A percentile compares a stretch with the other conserved stretches of the same genome.
Evolutionary conservation across 352 stramenopile genomes (phyloP).

Genomic region (Halophytophthora polymorphica): DNA sequence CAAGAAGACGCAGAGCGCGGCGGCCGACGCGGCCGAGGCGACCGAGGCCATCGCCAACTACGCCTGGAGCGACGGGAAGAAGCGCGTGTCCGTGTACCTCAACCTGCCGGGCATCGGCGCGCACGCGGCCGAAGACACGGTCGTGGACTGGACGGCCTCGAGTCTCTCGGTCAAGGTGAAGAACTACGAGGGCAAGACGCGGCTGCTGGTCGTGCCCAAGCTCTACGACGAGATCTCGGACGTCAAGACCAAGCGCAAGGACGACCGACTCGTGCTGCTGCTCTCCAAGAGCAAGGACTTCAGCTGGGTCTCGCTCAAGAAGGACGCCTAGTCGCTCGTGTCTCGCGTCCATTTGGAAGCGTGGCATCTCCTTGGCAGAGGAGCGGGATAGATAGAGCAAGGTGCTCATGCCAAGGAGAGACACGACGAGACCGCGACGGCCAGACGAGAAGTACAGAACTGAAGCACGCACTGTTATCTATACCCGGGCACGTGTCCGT

Average conservation of each 20-base stretch:
- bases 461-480: background rate
- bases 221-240: slow-evolving; percentile 83
- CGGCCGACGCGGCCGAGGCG: slow-evolving; percentile 30
- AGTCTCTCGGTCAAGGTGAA: slow-evolving; percentile 59
- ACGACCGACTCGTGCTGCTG: slow-evolving; percentile 75
- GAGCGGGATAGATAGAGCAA: background rate
- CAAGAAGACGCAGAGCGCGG: slow-evolving; percentile 36
- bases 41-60: slow-evolving; percentile 71
- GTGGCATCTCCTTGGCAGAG: background rate
- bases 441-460: background rate
- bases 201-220: slow-evolving; percentile 57
- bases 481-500: background rate
- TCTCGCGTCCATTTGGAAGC: too few species aligned
- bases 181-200: slow-evolving; percentile 67
- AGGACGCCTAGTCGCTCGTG: slow-evolving; percentile 69
- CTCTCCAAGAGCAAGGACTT: slow-evolving; percentile 78
- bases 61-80: slow-evolving; percentile 81
- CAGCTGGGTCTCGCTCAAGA: slow-evolving; percentile 83
- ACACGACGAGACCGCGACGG: too few species aligned
- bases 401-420: too few species aligned
- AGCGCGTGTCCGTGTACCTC: slow-evolving; percentile 75
- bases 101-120: slow-evolving; percentile 59
- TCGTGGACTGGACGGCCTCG: slow-evolving; percentile 62
- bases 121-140: slow-evolving; percentile 58
- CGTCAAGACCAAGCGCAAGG: slow-evolving; percentile 74